These are phyloP conservation scores for Bipolaris zeicola DNA, from an alignment of 2,329 filamentous ascomycete species.

Conservation along the genomic window DNA sequence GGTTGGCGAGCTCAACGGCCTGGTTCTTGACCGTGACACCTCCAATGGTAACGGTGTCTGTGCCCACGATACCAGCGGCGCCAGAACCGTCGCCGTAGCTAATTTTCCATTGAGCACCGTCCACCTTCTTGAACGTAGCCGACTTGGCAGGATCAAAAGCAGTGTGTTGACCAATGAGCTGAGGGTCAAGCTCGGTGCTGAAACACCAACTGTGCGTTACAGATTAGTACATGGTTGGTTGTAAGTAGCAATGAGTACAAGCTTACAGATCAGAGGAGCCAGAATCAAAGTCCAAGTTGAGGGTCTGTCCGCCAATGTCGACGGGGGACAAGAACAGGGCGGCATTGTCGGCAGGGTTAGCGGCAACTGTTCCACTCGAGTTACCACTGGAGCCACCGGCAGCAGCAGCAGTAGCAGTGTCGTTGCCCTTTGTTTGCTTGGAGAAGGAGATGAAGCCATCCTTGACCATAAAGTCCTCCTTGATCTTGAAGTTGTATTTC, in stretches of 20 bases:
- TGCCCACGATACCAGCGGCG: conserved; percentile 68
- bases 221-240: conserved; percentile 17
- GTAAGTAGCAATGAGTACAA: background rate
- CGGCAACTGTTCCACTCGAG: conserved; percentile 64
- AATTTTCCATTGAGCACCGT: conserved; percentile 64
- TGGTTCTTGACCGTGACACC: conserved; percentile 66
- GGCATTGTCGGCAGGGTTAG: conserved; percentile 68
- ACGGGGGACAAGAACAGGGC: conserved; percentile 73
- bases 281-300: conserved; percentile 77
- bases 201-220: conserved; percentile 66
- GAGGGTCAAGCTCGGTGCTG: conserved; percentile 61
- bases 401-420: conserved; percentile 28
- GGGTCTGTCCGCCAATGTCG: conserved; percentile 69
- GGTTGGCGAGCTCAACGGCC: conserved; percentile 69
- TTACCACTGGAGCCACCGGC: conserved; percentile 27
- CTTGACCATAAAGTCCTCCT: conserved; percentile 25
- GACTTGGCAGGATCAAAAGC: conserved; percentile 62
- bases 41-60: conserved; percentile 70
- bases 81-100: conserved; percentile 71
- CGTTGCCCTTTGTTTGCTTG: conserved; percentile 20
- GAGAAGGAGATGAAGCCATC: conserved; percentile 49
- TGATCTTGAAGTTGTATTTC: conserved; percentile 64
- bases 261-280: conserved; percentile 72
- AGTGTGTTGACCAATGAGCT: conserved; percentile 57
- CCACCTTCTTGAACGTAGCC: conserved; percentile 55